Base-by-base conservation (phyloP, 2,329 filamentous ascomycete genomes). In the Cryphonectria radicalis region DNA sequence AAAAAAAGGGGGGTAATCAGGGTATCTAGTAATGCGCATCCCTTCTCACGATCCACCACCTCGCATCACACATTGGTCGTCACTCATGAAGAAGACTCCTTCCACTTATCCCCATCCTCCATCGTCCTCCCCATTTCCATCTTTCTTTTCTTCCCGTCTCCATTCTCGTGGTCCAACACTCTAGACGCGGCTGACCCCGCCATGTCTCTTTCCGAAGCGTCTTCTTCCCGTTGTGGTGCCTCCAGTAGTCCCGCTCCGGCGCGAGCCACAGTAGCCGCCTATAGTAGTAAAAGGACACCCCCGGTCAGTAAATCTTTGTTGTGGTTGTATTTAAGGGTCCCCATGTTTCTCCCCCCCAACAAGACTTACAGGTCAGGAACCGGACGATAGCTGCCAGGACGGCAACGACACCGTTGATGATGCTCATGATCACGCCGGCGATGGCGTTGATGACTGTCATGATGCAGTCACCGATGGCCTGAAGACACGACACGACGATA, bases 361-460 rank as follows among this genome's bases (percentile, higher is more conserved):
- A n/a, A 40, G 3, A 67, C 72, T 73, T 63, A 73, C 87, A 89
- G 67, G 86, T 89, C 68, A 93, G 80, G 84, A 88, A 93, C 74
- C 85, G 85, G 80, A 93, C 88, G 79, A 93, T 84, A 80, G 91
- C 89, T 79, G 87, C 86, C 80, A 90, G 85, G 81, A 93, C 84
- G 71, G 85, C 81, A 73, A 92, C 89, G 77, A 93, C 81, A 77
- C 89, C 92, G 79, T 85, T 86, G 80, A 93, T 87, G 78, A 93
- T 91, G 76, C 89, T 89, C 74, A 86, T 87, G 67, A 91, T 83
- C 81, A 93, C 88, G 74, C 82, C 79, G 68, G 88, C 91, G 76
- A 93, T 89, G 76, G 87, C 90, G 75, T 88, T 87, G 75, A 93
- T 86, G 76, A 93, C 59, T 86, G 77, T 73, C 72, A 73, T 73